phyloP scores from a whole-genome alignment of 805 yeast genomes.

The Candida parachauliodes region DNA sequence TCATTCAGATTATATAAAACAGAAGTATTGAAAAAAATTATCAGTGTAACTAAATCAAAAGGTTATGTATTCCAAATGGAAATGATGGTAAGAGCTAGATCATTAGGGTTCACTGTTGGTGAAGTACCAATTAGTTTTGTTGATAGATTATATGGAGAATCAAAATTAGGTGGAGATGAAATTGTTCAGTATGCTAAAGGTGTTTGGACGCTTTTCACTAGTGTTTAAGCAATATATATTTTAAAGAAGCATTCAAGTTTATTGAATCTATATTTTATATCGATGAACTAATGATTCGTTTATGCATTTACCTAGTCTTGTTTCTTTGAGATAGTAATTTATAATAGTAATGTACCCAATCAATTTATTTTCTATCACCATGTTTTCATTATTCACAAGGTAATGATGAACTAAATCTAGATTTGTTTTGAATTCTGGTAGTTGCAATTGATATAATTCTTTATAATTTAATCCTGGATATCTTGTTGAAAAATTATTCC shows the following conservation, averaged over 20 bases:
- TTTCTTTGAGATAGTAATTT: conserved; percentile 15
- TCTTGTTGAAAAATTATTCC: conserved; percentile 26
- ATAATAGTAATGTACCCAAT: conserved; percentile 19
- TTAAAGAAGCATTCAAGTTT: not conserved
- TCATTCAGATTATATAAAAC: conserved; percentile 74
- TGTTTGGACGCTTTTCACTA: conserved; percentile 64
- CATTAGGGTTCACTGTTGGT: conserved; percentile 68
- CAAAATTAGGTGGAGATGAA: conserved; percentile 78
- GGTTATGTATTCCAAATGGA: conserved; percentile 88
- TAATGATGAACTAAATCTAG: conserved; percentile 9
- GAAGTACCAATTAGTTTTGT: conserved; percentile 79
- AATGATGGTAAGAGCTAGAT: conserved; percentile 79
- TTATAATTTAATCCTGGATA: conserved; percentile 20
- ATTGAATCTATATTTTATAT: too few relatives aligned
- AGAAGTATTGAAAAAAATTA: conserved; percentile 61
- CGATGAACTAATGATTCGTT: too few relatives aligned
- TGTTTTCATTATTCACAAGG: not conserved
- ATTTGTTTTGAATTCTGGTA: conserved; percentile 12
- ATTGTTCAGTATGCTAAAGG: conserved; percentile 76
- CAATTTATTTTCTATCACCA: conserved; percentile 10
- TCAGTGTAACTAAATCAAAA: conserved; percentile 64
- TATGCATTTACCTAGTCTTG: conserved; percentile 15
- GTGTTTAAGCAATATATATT: conserved; percentile 36
- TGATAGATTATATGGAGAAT: conserved; percentile 75
- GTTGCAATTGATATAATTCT: conserved; percentile 8